phyloP scores from a whole-genome alignment of 352 stramenopile species.

The Globisporangium rhizosaccharum region DNA sequence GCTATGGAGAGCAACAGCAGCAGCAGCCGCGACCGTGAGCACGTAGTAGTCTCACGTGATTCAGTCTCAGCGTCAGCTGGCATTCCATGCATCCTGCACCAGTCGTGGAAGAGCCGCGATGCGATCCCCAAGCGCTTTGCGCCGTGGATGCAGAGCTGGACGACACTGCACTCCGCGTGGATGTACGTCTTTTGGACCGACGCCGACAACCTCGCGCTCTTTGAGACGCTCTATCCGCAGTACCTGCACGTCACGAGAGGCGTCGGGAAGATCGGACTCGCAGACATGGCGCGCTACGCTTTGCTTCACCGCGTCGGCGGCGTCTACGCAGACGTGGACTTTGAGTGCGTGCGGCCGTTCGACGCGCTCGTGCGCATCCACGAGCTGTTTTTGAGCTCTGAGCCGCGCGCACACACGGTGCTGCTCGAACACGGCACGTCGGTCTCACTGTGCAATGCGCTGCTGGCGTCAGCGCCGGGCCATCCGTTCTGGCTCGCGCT shows the following conservation, averaged over 20 bases:
- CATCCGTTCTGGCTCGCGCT: slow-evolving; percentile 51
- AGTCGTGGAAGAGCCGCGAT: slow-evolving; percentile 43
- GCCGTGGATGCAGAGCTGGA: slow-evolving; percentile 55
- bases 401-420: slow-evolving; percentile 35
- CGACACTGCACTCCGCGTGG: slow-evolving; percentile 30
- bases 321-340: slow-evolving; percentile 48
- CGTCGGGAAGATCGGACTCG: slow-evolving; percentile 39
- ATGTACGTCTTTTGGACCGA: slow-evolving; percentile 60
- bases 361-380: slow-evolving; percentile 25
- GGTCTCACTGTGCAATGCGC: slow-evolving; percentile 40
- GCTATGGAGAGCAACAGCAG: not conserved
- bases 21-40: not conserved
- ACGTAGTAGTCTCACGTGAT: no score
- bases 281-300: slow-evolving; percentile 52
- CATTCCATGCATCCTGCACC: slow-evolving; percentile 50
- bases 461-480: slow-evolving; percentile 43
- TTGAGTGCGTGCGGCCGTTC: slow-evolving; percentile 43
- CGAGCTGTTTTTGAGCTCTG: slow-evolving; percentile 40
- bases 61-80: not conserved
- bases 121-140: slow-evolving; percentile 38
- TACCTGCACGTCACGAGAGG: slow-evolving; percentile 31
- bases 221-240: slow-evolving; percentile 38
- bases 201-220: slow-evolving; percentile 45
- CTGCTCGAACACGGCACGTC: slow-evolving; percentile 31
- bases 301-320: slow-evolving; percentile 43